A percentile compares a stretch with the other conserved stretches of the same genome.
Conservation (phyloP, 495 filamentous ascomycete genomes). For the Barbatosphaeria neglecta region DNA sequence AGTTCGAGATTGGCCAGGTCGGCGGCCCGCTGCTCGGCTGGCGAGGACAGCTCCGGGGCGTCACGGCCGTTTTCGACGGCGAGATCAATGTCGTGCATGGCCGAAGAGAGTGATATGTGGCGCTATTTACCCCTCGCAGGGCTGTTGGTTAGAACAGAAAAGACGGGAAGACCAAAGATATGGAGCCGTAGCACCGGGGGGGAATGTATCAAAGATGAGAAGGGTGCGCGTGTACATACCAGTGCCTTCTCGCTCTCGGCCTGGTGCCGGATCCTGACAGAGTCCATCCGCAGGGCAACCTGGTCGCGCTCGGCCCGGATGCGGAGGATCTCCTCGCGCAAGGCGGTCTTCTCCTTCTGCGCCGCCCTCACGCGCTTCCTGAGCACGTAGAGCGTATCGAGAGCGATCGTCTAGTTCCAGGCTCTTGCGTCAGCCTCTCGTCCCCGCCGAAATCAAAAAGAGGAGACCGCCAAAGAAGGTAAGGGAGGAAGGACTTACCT, state of each 20-base stretch:
- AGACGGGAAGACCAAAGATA: neutral
- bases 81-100: slow-evolving; percentile 45
- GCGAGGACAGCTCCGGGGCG: slow-evolving; percentile 21
- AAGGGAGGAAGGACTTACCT: slow-evolving; percentile 28
- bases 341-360: slow-evolving; percentile 52
- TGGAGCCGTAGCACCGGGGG: too few relatives aligned
- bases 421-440: neutral
- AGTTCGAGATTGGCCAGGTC: slow-evolving; percentile 37
- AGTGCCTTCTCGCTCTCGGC: slow-evolving; percentile 32
- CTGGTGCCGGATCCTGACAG: slow-evolving; percentile 50
- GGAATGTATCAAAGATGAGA: neutral
- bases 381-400: slow-evolving; percentile 55
- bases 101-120: slow-evolving; percentile 34
- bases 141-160: slow-evolving; percentile 2
- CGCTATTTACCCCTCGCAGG: slow-evolving; percentile 23
- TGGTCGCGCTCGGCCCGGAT: slow-evolving; percentile 53
- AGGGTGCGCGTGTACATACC: slow-evolving; percentile 15
- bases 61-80: slow-evolving; percentile 35
- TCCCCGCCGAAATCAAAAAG: neutral
- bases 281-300: slow-evolving; percentile 58
- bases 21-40: slow-evolving; percentile 24
- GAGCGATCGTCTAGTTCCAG: slow-evolving; percentile 46
- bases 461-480: too few relatives aligned
- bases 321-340: slow-evolving; percentile 52
- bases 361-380: slow-evolving; percentile 48